Conservation (phyloP, 2,329 filamentous ascomycete genomes). For the Sporothrix brasiliensis region DNA sequence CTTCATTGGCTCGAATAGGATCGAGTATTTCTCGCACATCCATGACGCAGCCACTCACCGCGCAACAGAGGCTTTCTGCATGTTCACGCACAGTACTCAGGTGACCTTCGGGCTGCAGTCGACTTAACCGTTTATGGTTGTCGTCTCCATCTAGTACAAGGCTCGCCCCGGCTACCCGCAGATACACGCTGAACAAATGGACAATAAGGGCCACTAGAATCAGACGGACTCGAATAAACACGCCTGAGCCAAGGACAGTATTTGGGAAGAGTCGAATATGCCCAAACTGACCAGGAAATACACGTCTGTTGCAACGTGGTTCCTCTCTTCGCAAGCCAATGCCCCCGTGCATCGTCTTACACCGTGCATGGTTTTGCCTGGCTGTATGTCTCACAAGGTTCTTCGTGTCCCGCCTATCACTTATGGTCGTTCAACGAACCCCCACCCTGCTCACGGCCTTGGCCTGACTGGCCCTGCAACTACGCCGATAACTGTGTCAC, state of each 20-base stretch:
- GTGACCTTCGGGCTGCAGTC: slow-evolving; percentile 13
- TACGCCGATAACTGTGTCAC: not conserved
- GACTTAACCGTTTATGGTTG: not conserved
- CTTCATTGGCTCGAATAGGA: not conserved
- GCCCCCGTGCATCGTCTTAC: slow-evolving; percentile 12
- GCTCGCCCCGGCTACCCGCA: slow-evolving; percentile 13
- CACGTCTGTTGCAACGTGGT: slow-evolving; percentile 20
- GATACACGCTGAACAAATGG: not conserved
- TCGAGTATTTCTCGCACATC: not conserved
- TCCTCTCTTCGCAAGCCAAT: slow-evolving; percentile 18
- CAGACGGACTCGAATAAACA: not conserved
- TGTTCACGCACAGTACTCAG: slow-evolving; percentile 4
- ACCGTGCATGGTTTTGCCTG: slow-evolving; percentile 2
- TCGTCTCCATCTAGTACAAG: not conserved
- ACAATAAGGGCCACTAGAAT: not conserved
- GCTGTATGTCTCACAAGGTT: slow-evolving; percentile 18
- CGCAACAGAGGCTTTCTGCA: slow-evolving; percentile 2
- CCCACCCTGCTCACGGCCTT: slow-evolving; percentile 9
- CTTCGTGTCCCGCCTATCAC: slow-evolving; percentile 3
- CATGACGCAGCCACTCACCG: slow-evolving; percentile 1
- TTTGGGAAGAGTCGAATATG: not conserved
- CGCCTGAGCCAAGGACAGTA: not conserved
- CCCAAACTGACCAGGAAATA: not conserved
- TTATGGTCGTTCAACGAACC: not conserved
- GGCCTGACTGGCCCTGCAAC: slow-evolving; percentile 8